Base-by-base conservation (phyloP, 352 stramenopile species). In the Globisporangium mamillatum region DNA sequence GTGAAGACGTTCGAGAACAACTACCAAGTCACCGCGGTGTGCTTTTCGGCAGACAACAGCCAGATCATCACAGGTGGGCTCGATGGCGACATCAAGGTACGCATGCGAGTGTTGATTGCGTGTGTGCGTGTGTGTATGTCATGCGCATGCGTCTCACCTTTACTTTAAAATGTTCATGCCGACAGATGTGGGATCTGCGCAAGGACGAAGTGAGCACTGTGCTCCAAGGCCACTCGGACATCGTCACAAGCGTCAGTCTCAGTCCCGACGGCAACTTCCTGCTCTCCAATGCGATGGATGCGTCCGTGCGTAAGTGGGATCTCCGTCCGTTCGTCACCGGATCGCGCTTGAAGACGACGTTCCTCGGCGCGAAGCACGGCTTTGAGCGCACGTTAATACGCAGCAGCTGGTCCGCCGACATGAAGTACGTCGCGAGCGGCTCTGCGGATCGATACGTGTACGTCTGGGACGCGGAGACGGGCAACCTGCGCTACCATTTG, bases 271-370 rank as follows among this genome's bases (percentile, higher is more conserved):
- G 93, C 53, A 97, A 84, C 64, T 91, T 93, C 66, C 69, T 99
- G 62, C 82, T 99, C 36, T 97, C 89, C 22, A 99, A 99, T 75
- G 91, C 84, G 16, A 99, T 99, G 95, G 97, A 99, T 81, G 84
- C 80, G 25, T 97, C 87, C 0, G 70, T 98, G 52, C 80, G 86
- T 62, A 90, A 90, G 66, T 99, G 95, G 95, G 95, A 99, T 74
- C 82, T 99, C 64, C 86, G 93, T 12, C 93, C 95, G 12, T 98
- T 93, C 60, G 83, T 91, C n/a, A 77, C 72, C 55, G 78, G 78
- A 27, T 74, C 77, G 32, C 84, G 85, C 32, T 75, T 88, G 52
- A 79, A 83, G 60, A 88, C 67, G 36, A 82, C 78, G 50, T 95
- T 81, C 63, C 67, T 89, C 64, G 95, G 96, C 48, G 90, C 81